Evolutionary conservation across 2,329 filamentous ascomycete species (phyloP).

Genomic region (Huntiella abstrusa): DNA sequence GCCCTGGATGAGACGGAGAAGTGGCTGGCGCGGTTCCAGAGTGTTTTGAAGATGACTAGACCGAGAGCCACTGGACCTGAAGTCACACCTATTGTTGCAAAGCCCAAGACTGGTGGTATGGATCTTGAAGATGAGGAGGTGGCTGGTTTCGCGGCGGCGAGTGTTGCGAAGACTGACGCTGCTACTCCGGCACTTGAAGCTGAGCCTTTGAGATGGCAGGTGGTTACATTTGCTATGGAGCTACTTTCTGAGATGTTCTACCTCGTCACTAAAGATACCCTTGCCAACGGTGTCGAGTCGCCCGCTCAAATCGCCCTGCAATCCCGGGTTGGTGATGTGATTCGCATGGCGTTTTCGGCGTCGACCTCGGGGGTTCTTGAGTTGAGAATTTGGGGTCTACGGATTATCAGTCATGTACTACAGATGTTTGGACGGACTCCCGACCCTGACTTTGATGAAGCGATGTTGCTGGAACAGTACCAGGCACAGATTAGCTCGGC

Average conservation of each 20-base stretch:
- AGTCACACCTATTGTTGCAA: not conserved
- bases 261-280: conserved; percentile 54
- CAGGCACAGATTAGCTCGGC: conserved; percentile 97
- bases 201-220: conserved; percentile 87
- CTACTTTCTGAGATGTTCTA: conserved; percentile 69
- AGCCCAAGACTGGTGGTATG: conserved; percentile 28
- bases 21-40: conserved; percentile 85
- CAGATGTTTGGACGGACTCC: conserved; percentile 93
- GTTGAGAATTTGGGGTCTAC: conserved; percentile 74
- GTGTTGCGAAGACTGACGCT: conserved; percentile 16
- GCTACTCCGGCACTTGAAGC: conserved; percentile 37
- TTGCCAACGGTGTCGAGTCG: conserved; percentile 60
- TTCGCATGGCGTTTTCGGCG: conserved; percentile 91
- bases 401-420: conserved; percentile 81
- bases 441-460: conserved; percentile 95
- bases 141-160: conserved; percentile 67
- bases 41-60: conserved; percentile 68
- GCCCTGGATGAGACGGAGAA: conserved; percentile 56
- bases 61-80: not conserved
- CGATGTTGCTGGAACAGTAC: conserved; percentile 89
- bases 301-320: conserved; percentile 63
- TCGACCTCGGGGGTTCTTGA: conserved; percentile 87
- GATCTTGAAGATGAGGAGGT: conserved; percentile 93
- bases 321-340: conserved; percentile 70
- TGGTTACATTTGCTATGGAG: conserved; percentile 80